Base-by-base conservation (phyloP, 164 flowering plant species). In the Cinnamomum micranthum region DNA sequence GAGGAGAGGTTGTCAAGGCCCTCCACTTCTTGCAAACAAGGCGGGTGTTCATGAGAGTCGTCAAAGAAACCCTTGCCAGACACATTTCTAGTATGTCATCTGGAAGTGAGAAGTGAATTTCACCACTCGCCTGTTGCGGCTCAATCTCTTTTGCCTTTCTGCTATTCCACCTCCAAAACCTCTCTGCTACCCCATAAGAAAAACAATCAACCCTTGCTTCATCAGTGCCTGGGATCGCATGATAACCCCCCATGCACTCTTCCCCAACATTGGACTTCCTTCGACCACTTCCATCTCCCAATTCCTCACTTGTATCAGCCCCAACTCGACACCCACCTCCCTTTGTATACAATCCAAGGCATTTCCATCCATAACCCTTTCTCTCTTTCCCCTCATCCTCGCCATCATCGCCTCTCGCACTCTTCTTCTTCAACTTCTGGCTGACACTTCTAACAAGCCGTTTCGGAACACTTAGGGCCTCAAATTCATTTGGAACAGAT, bases 281-380 rank as follows among this genome's bases (percentile, higher is more conserved):
- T 65, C 91, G 84, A 22, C 55, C 58, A 69, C 73, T 71, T 4
- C 85, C 81, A 80, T 93, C 93, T 11, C 85, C 90, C 77, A 80
- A 76, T 13, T 88, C 96, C 15, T 92, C 95, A 71, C 86, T 27
- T 2, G 87, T 90, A 74, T 91, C 95, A 52, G 95, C 97, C 24
- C 96, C 90, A 9, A 95, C 99, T 82, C 87, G 91, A 85, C 99
- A 95, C 27, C 97, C 99, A 23, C 97, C 99, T 50, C 91, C 94
- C 74, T 87, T 82, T 14, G 89, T 87, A 78, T 88, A 90, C 58
- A 95, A 71, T 66, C 88, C 80, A 59, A 92, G 97, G 81, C 99
- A 93, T 65, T 86, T 83, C 60, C 60, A 55, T 55, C 60, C 60
- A 73, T 87, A 55, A 27, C 87, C 70, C 71, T 89, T 87, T 74